Evolutionary conservation across 106 monocot genomes (phyloP).

Genomic region (Triglochin maritima): DNA sequence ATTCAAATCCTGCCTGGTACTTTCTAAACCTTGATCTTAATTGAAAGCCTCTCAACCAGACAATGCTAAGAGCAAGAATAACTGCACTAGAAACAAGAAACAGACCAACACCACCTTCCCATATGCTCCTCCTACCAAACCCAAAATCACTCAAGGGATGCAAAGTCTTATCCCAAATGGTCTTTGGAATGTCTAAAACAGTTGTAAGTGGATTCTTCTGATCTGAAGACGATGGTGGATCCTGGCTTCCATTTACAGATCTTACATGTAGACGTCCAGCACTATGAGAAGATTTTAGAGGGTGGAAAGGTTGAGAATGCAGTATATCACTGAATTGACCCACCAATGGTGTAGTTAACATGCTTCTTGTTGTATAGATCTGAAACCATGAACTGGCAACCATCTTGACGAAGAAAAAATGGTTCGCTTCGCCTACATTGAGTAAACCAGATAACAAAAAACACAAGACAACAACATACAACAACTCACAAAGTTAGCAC

Average conservation of each 20-base stretch:
- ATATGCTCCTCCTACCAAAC: conserved; percentile 57
- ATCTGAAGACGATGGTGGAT: conserved; percentile 13
- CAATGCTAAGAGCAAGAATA: conserved; percentile 51
- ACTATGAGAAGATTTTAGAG: neutral
- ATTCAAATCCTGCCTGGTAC: conserved; percentile 71
- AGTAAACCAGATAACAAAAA: too few species aligned
- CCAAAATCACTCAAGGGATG: conserved; percentile 64
- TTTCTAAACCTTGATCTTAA: conserved; percentile 57
- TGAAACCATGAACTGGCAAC: neutral
- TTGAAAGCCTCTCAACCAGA: conserved; percentile 63
- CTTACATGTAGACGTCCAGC: conserved; percentile 11
- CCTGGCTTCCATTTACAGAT: conserved; percentile 8
- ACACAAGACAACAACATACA: too few species aligned
- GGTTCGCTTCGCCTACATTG: neutral
- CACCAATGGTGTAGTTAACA: neutral
- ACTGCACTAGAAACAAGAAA: conserved; percentile 67
- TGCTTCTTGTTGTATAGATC: neutral
- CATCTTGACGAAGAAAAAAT: neutral
- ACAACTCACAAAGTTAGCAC: too few species aligned
- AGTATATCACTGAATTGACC: neutral
- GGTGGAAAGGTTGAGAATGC: neutral
- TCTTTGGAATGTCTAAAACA: conserved; percentile 43
- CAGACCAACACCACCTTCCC: conserved; percentile 86
- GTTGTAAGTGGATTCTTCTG: conserved; percentile 23
- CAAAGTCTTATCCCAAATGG: conserved; percentile 41